Evolutionary conservation across 73 alveolate genomes (phyloP).

Genomic region (Paramecium pentaurelia): DNA sequence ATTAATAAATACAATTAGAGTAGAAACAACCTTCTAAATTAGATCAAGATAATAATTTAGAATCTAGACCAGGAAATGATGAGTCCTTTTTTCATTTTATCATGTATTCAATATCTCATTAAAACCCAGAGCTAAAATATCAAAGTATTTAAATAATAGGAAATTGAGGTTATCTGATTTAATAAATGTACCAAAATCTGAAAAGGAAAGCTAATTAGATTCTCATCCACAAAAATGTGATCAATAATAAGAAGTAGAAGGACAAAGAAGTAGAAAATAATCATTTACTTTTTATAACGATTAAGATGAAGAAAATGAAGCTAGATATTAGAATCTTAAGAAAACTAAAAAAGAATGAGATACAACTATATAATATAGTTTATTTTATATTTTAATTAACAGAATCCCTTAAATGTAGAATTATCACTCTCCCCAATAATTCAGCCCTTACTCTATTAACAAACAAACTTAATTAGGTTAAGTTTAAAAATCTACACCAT

Average conservation of each 20-base stretch:
- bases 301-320: constrained; percentile 5
- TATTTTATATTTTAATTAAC: background rate
- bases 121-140: background rate
- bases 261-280: constrained; percentile 1
- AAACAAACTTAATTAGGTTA: background rate
- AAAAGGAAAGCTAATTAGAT: background rate
- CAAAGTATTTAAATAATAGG: background rate
- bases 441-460: background rate
- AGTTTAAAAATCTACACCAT: background rate
- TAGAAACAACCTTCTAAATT: background rate
- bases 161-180: background rate
- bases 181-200: background rate
- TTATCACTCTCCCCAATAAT: background rate
- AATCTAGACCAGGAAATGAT: constrained; percentile 23
- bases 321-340: background rate
- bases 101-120: background rate
- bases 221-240: background rate
- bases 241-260: background rate
- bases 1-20: background rate
- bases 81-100: constrained; percentile 44
- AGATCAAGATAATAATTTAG: background rate
- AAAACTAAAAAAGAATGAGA: constrained; percentile 11
- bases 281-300: constrained; percentile 46
- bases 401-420: background rate
- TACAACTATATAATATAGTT: background rate